Base-by-base conservation (phyloP, 768 basidiomycete species). In the Kwoniella mangroviensis region DNA sequence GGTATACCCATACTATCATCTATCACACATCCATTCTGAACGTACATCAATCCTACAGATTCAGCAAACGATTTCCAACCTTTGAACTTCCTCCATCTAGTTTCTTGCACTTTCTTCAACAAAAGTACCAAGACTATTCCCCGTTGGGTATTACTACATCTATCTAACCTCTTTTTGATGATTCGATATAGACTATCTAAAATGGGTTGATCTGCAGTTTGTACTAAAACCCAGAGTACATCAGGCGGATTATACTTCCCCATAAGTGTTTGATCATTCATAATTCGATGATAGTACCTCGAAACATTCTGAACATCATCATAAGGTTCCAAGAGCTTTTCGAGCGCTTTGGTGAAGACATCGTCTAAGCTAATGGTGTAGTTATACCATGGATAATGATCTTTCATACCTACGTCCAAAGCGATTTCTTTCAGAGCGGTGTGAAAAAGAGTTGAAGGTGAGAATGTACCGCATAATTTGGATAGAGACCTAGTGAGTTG, bases 1-100 rank as follows among this genome's bases (percentile, higher is more conserved):
- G 56, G 34, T 5, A 57, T 28, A 28, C 24, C 56, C 12, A 57
- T 57, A 12, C 28, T 13, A 15, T 57, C 56, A 10, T 26, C 24
- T 11, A 57, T 13, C 17, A 15, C 15, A 26, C 24, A 26, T n/a
- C 56, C 56, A n/a, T 24, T 57, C 24, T 57, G 56, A n/a, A n/a
- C 17, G 28, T 26, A 57, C 7, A 26, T 13, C 28, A 57, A 57
- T 28, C 56, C 56, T 24, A 57, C 3, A 17, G 56, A 10, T 40
- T 57, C 56, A 22, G 56, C n/a, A n/a, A n/a, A 57, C 3, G 56
- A 26, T 57, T 57, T 57, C 56, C 56, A 28, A 15, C 56, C 56
- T 57, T 34, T 57, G 6, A 26, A 57, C 19, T 17, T 15, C 17
- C 24, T 34, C 56, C 56, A 57, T 57, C 56, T 57, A 34, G 24